Evolutionary conservation across 2,329 filamentous ascomycete species (phyloP), one percentile per base, ranked within the genome.

Genomic region (Monascus ruber): DNA sequence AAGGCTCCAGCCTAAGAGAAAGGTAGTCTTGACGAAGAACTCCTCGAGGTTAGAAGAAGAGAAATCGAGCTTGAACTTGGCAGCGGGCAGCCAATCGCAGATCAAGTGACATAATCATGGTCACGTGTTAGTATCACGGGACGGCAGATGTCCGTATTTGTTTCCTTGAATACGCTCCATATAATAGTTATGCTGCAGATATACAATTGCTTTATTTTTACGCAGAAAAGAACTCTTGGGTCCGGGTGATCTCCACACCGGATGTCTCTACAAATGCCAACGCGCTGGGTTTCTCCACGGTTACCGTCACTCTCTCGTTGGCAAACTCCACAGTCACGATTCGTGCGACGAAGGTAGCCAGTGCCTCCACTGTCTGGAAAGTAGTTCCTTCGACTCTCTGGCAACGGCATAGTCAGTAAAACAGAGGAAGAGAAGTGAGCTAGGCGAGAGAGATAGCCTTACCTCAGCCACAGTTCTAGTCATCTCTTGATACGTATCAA

Each of bases 311-410:
- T 37, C 63, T 56, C 35, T 65, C 59, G 39, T 71, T 62, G 6
- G 54, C 60, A 47, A 66, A 69, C 29, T 65, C 59, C 40, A 67
- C 52, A 9, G 67, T 69, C 32, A 62, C 64, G 39, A 65, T 66
- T 36, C 60, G 61, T 26, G 68, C 68, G 26, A 72, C 56, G 24
- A 63, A 64, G 2, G 68, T 69, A 26, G 69, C 70, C 37, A 73
- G 52, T 4, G 70, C 66, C 51, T 73, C 70, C 10, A 73, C 63
- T 0, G 69, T 73, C 49, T 69, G 61, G 50, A 70, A 73, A 2
- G 61, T 54, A 4, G 69, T 70, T 7, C 52, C 56, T 42, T 72
- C 69, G 26, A 73, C 66, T 40, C 53, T 55, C 63, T 68, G 46
- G 44, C 46, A 10, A 25, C 6, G 24, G 9, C 38, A 38, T 33